Conservation (phyloP, 192 early-diverging fungal genomes). For the Coemansia brasiliensis region DNA sequence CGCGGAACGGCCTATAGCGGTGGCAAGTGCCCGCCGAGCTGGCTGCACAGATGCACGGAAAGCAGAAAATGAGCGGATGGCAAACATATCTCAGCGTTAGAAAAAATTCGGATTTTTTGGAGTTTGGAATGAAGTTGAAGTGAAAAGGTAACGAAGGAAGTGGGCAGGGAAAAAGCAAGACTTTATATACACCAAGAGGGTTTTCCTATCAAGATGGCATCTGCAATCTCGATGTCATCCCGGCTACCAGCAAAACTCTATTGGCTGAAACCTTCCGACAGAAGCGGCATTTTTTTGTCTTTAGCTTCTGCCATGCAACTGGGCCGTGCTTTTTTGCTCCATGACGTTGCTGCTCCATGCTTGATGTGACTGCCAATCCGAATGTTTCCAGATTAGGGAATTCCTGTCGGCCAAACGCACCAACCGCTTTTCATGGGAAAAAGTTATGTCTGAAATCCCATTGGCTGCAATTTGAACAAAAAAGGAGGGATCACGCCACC, state of each 20-base stretch:
- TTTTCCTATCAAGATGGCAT: neutral
- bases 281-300: neutral
- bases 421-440: conserved; percentile 1
- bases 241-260: neutral
- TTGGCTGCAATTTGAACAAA: too few relatives aligned
- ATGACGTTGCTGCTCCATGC: conserved; percentile 10
- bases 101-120: neutral
- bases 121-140: neutral
- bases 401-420: neutral
- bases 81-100: conserved; percentile 11
- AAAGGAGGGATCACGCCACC: too few relatives aligned
- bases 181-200: conserved; percentile 2
- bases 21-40: conserved; percentile 10
- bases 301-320: neutral
- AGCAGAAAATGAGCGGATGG: conserved; percentile 10
- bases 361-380: neutral
- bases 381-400: conserved; percentile 2
- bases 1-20: conserved; percentile 4
- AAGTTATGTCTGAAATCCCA: neutral
- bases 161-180: neutral
- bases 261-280: conserved; percentile 11
- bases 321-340: conserved; percentile 2
- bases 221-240: conserved; percentile 6
- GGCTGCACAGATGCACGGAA: conserved; percentile 9
- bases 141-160: neutral